Conservation (phyloP, 2,329 filamentous ascomycete species). For the Dothideomycetidae sp. region DNA sequence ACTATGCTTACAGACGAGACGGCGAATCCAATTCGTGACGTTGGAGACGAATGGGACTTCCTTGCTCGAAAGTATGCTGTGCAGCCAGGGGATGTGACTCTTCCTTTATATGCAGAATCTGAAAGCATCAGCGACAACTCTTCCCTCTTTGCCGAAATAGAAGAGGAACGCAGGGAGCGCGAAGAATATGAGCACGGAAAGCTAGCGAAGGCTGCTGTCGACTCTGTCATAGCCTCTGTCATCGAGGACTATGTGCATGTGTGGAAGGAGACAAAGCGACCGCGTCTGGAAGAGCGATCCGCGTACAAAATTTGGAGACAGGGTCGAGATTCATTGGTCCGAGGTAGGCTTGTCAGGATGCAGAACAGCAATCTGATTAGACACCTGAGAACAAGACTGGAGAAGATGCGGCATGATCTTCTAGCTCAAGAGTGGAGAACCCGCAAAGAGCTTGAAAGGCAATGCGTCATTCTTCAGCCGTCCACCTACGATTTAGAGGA, state of each 20-base stretch:
- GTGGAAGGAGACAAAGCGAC: conserved; percentile 48
- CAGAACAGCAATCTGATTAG: conserved; percentile 30
- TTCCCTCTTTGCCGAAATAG: conserved; percentile 37
- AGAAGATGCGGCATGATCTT: conserved; percentile 42
- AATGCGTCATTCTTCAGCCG: conserved; percentile 46
- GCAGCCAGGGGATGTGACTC: conserved; percentile 27
- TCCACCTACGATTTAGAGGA: conserved; percentile 49
- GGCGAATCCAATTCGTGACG: background rate
- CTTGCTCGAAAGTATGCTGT: conserved; percentile 16
- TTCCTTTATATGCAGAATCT: conserved; percentile 44
- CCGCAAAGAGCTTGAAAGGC: conserved; percentile 37
- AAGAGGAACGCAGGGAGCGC: conserved; percentile 22
- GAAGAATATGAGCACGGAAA: conserved; percentile 12
- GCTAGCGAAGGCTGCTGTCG: conserved; percentile 32
- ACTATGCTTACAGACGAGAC: conserved; percentile 4
- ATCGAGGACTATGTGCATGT: conserved; percentile 36
- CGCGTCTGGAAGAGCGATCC: conserved; percentile 40
- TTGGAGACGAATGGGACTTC: conserved; percentile 16
- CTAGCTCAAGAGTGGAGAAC: conserved; percentile 38
- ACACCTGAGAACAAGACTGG: conserved; percentile 38
- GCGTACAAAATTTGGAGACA: conserved; percentile 49
- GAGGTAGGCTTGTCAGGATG: conserved; percentile 30
- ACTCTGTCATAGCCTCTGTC: conserved; percentile 37
- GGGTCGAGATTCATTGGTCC: conserved; percentile 32
- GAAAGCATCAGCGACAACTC: conserved; percentile 18